A percentile compares a stretch with the other conserved stretches of the same genome.
These are phyloP conservation scores for Malus sieversii DNA, from an alignment of 306 rosid genomes.

Conservation along the genomic window DNA sequence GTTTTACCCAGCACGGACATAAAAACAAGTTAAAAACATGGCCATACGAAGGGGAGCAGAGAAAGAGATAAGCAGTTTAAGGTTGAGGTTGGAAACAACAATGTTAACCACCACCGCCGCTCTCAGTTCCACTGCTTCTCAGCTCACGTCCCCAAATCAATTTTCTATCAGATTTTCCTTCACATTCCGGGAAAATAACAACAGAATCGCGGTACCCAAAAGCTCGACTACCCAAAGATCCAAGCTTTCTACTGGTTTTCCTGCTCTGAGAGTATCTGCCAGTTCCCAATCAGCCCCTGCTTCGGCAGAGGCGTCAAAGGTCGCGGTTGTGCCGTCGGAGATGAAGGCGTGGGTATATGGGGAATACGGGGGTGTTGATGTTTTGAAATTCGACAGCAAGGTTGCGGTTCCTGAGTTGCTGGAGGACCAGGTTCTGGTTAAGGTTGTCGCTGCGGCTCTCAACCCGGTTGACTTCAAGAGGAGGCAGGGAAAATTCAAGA, in stretches of 20 bases:
- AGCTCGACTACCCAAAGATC: background rate
- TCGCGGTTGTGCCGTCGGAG: slow-evolving; percentile 40
- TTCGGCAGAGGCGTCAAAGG: slow-evolving; percentile 39
- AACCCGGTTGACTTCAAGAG: slow-evolving; percentile 88
- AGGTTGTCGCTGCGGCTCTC: slow-evolving; percentile 78
- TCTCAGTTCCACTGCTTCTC: slow-evolving; percentile 40
- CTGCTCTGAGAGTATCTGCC: slow-evolving; percentile 33
- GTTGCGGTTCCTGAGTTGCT: slow-evolving; percentile 65
- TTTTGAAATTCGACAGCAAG: slow-evolving; percentile 52
- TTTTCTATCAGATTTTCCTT: slow-evolving; percentile 19
- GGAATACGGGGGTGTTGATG: slow-evolving; percentile 72
- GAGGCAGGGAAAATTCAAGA: slow-evolving; percentile 79
- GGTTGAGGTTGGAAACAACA: slow-evolving; percentile 19
- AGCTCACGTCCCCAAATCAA: slow-evolving; percentile 15
- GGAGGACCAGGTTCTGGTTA: slow-evolving; percentile 75
- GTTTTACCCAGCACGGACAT: background rate
- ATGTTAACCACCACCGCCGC: slow-evolving; percentile 22
- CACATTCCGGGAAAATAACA: slow-evolving; percentile 20
- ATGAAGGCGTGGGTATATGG: slow-evolving; percentile 96
- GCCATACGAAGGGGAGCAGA: background rate
- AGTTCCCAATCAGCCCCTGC: slow-evolving; percentile 57
- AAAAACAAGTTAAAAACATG: background rate
- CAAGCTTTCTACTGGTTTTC: slow-evolving; percentile 1
- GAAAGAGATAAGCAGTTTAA: slow-evolving; percentile 36
- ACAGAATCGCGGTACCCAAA: background rate